A percentile compares a stretch with the other conserved stretches of the same genome.
Evolutionary conservation across 2,329 filamentous ascomycete species (phyloP).

Genomic region (Tothia fuscella): DNA sequence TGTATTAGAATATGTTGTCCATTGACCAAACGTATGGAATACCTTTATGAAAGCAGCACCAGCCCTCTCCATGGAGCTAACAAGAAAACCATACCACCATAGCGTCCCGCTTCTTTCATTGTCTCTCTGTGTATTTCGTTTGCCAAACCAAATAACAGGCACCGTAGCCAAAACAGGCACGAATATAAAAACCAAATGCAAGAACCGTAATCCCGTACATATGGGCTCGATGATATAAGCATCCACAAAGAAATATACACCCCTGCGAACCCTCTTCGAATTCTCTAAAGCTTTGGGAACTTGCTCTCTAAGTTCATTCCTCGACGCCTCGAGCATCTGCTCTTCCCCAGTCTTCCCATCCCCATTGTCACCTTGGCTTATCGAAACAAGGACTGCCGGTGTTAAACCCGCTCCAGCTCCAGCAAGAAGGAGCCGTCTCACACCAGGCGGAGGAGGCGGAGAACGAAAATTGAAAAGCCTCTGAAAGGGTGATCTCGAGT

Average conservation of each 20-base stretch:
- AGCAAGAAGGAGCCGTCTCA: conserved; percentile 22
- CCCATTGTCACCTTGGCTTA: conserved; percentile 38
- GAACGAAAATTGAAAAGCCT: conserved; percentile 15
- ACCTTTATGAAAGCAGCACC: conserved; percentile 97
- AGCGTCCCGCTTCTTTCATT: conserved; percentile 71
- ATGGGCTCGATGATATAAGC: conserved; percentile 68
- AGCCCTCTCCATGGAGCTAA: conserved; percentile 79
- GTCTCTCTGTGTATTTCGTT: conserved; percentile 48
- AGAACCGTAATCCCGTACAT: conserved; percentile 74
- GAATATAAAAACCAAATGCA: conserved; percentile 80
- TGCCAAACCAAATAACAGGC: conserved; percentile 70
- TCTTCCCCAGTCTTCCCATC: conserved; percentile 59
- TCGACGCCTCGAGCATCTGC: conserved; percentile 76
- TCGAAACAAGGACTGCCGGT: conserved; percentile 46
- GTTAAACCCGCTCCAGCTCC: conserved; percentile 34
- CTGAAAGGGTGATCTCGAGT: conserved; percentile 9
- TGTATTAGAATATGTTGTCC: not conserved
- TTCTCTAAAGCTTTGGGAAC: conserved; percentile 51
- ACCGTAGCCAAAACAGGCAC: conserved; percentile 75
- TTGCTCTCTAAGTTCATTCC: conserved; percentile 61
- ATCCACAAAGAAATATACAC: conserved; percentile 56
- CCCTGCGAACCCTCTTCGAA: conserved; percentile 45
- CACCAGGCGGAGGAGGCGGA: conserved; percentile 24
- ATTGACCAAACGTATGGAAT: conserved; percentile 11
- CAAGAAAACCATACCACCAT: conserved; percentile 90